phyloP scores from a whole-genome alignment of 441 rosid species.

The Omphalea diandra region DNA sequence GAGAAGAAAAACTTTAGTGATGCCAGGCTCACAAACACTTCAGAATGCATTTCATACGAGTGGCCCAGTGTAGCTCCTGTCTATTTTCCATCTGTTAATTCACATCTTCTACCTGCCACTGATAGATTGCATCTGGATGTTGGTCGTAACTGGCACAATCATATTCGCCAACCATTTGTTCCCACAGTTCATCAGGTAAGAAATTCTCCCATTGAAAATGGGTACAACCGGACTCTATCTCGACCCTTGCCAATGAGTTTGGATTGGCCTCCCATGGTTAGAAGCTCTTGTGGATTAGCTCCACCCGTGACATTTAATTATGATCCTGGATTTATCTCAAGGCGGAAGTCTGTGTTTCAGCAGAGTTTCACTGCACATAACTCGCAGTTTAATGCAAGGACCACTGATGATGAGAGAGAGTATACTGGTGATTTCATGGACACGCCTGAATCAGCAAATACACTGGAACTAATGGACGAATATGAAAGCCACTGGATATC shows the following conservation, averaged over 20 bases:
- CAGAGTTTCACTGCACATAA: slow-evolving; percentile 49
- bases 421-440: slow-evolving; percentile 59
- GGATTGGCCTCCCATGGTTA: slow-evolving; percentile 98
- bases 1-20: slow-evolving; percentile 37
- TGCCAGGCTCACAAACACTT: slow-evolving; percentile 40
- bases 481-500: slow-evolving; percentile 84
- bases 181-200: slow-evolving; percentile 73
- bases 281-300: slow-evolving; percentile 65
- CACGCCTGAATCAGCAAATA: slow-evolving; percentile 54
- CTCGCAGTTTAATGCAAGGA: slow-evolving; percentile 39
- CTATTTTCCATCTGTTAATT: slow-evolving; percentile 69
- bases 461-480: slow-evolving; percentile 61
- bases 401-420: slow-evolving; percentile 48
- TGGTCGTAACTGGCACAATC: slow-evolving; percentile 84
- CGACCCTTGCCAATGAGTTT: slow-evolving; percentile 82
- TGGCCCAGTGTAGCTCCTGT: slow-evolving; percentile 81
- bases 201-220: slow-evolving; percentile 64
- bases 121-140: slow-evolving; percentile 97
- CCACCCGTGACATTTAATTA: slow-evolving; percentile 69
- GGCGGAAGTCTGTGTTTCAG: slow-evolving; percentile 53
- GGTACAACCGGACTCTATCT: slow-evolving; percentile 64
- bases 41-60: slow-evolving; percentile 70
- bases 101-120: slow-evolving; percentile 85
- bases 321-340: slow-evolving; percentile 69
- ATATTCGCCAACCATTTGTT: slow-evolving; percentile 73